phyloP scores from a whole-genome alignment of 306 rosid genomes.

The Dalbergia cultrata region DNA sequence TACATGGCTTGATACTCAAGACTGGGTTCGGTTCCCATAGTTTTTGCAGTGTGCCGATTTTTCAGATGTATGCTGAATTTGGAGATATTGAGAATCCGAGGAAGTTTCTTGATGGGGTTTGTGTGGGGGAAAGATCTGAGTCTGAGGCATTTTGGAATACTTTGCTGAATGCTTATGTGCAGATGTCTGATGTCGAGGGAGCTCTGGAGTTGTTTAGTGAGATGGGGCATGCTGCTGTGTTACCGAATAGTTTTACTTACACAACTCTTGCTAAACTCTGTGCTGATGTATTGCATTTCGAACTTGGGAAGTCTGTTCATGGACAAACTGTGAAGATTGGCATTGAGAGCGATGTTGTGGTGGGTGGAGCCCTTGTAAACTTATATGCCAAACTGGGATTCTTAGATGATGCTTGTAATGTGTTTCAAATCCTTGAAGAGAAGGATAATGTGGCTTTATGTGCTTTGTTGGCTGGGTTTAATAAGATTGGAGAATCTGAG shows the following conservation, averaged over 20 bases:
- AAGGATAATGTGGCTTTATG: slow-evolving; percentile 57
- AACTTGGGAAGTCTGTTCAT: slow-evolving; percentile 55
- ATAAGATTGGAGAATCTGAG: slow-evolving; percentile 49
- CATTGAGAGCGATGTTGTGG: slow-evolving; percentile 49
- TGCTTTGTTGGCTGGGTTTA: slow-evolving; percentile 57
- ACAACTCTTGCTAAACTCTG: slow-evolving; percentile 51
- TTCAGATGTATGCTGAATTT: slow-evolving; percentile 51
- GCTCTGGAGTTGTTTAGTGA: slow-evolving; percentile 43
- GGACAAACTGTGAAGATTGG: slow-evolving; percentile 52
- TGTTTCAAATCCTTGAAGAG: slow-evolving; percentile 48
- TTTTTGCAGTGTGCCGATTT: slow-evolving; percentile 49
- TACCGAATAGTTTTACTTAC: slow-evolving; percentile 46
- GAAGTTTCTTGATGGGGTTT: slow-evolving; percentile 56
- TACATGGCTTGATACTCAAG: slow-evolving; percentile 56
- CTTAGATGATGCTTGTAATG: slow-evolving; percentile 44
- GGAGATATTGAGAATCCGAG: slow-evolving; percentile 46
- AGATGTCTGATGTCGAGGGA: slow-evolving; percentile 46
- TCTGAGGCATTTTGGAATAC: slow-evolving; percentile 56
- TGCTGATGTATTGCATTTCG: slow-evolving; percentile 46
- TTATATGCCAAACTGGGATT: slow-evolving; percentile 51
- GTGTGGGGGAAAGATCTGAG: slow-evolving; percentile 44
- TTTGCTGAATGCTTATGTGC: slow-evolving; percentile 52
- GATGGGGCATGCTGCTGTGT: slow-evolving; percentile 42
- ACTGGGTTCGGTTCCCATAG: slow-evolving; percentile 45
- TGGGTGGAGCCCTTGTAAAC: slow-evolving; percentile 57